Base-by-base conservation (phyloP, 352 stramenopile genomes). In the Globisporangium polare region DNA sequence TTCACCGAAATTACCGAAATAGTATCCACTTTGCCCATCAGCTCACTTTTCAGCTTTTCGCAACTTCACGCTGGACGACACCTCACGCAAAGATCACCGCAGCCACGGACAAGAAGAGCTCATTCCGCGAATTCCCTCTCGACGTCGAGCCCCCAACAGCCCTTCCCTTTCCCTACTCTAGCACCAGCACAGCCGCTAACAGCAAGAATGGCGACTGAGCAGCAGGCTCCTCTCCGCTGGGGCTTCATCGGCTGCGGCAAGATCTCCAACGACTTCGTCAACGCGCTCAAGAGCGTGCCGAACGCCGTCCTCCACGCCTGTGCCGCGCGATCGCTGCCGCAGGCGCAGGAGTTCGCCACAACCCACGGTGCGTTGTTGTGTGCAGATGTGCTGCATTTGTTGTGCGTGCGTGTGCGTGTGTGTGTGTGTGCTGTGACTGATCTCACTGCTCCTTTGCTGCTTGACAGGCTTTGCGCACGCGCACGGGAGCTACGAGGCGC, bases 401-500 rank as follows among this genome's bases (percentile, higher is more conserved):
- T n/a, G n/a, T n/a, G n/a, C n/a, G n/a, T n/a, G n/a, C n/a, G n/a
- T n/a, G n/a, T n/a, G n/a, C 50, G 13, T 49, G 31, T 33, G 41
- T 17, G 56, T 43, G 55, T 22, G 26, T 9, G 2, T 55, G 18
- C 15, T 27, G 37, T 42, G 15, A 18, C 37, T 42, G 3, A 42
- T n/a, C n/a, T 1, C n/a, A 18, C 5, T 0, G 5, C n/a, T 53
- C 8, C 8, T 4, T 33, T 5, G 24, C 9, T 9, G 49, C 15
- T 41, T 26, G 31, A 54, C 61, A 78, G 72, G 69, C 35, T 72
- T 96, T 71, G 53, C 67, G 20, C 65, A 68, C 3, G 69, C 76
- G 26, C 90, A 96, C 68, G 89, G 83, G 13, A 84, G 73, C 53
- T 97, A 97, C 73, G 78, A 92, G 33, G 86, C 83, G 50, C 67